Base-by-base conservation (phyloP, 306 rosid genomes). In the Quercus robur region DNA sequence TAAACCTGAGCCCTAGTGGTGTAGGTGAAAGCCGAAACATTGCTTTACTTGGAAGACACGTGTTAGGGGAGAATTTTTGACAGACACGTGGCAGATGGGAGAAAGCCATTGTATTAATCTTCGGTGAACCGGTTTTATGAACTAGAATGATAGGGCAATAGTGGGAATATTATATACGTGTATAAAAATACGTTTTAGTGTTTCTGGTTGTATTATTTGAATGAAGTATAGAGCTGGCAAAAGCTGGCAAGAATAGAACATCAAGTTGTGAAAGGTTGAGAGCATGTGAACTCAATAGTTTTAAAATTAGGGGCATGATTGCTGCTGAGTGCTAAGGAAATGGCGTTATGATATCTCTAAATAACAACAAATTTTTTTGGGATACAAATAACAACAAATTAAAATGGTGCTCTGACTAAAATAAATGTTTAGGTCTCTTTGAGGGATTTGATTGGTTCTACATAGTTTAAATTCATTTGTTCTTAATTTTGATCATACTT, bases 221-320 rank as follows among this genome's bases (percentile, higher is more conserved):
- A 44, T n/a, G 66, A 64, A 15, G 41, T 59, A 66, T 9, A n/a
- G 63, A 74, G 78, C 83, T 74, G 83, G 83, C 75, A 66, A 62
- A 64, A 74, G 83, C 83, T 80, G 83, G 78, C 83, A 80, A 33
- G 23, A 5, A 46, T 73, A 58, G 18, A 64, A 79, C 5, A 23
- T 13, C 54, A 26, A 4, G 7, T 5, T 13, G 67, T 21, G 67
- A 21, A 12, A 25, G 67, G 67, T 12, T 3, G 18, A 0, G 54
- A 49, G 17, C 54, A 49, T 49, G 54, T 49, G 54, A 11, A 49
- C 1, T 13, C 54, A 49, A 49, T 49, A 49, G 17, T 20, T 21
- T 61, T 25, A 4, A 61, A 61, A 61, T 1, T 23, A 21, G 7
- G 35, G 67, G 4, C 54, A 49, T 12, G 54, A 49, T 49, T 49